These are phyloP conservation scores for Thyridium curvatum DNA, from an alignment of 2,329 filamentous ascomycete species.

Conservation along the genomic window DNA sequence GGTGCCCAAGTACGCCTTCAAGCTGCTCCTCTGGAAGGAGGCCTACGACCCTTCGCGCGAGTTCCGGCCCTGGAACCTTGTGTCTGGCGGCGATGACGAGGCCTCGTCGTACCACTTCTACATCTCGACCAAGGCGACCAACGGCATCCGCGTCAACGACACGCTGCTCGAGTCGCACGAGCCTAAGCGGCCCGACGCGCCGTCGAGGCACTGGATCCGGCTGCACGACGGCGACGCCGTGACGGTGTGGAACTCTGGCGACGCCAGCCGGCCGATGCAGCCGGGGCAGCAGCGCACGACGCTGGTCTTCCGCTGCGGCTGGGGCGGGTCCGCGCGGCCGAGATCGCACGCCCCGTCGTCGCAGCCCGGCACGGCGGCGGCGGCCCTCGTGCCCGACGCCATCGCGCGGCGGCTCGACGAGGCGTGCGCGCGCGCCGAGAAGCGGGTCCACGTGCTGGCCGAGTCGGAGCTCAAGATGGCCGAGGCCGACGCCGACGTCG, in stretches of 20 bases:
- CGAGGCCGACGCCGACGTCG: conserved; percentile 38
- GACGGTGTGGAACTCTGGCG: conserved; percentile 56
- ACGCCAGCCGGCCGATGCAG: too few species aligned
- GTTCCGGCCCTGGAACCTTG: conserved; percentile 47
- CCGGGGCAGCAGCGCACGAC: conserved; percentile 20
- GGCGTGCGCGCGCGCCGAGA: conserved; percentile 38
- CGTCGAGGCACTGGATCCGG: conserved; percentile 58
- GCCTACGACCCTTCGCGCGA: conserved; percentile 53
- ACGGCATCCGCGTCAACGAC: conserved; percentile 72
- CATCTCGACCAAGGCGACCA: conserved; percentile 72
- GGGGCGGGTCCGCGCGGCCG: conserved; percentile 45
- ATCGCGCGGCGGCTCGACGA: conserved; percentile 41
- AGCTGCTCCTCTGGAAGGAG: conserved; percentile 67
- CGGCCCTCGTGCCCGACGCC: conserved; percentile 28
- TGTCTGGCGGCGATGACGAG: conserved; percentile 29
- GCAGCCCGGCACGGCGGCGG: conserved; percentile 4
- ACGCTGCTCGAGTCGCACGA: conserved; percentile 54
- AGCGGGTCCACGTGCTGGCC: conserved; percentile 29
- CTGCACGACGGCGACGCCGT: conserved; percentile 74
- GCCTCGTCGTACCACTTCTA: conserved; percentile 60
- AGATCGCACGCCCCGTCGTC: conserved; percentile 21
- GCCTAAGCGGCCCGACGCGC: conserved; percentile 42
- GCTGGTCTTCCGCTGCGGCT: conserved; percentile 47
- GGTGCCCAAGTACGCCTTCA: conserved; percentile 77
- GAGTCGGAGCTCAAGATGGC: conserved; percentile 33